Evolutionary conservation across 495 filamentous ascomycete genomes (phyloP).

Genomic region (Penicillium salamii): DNA sequence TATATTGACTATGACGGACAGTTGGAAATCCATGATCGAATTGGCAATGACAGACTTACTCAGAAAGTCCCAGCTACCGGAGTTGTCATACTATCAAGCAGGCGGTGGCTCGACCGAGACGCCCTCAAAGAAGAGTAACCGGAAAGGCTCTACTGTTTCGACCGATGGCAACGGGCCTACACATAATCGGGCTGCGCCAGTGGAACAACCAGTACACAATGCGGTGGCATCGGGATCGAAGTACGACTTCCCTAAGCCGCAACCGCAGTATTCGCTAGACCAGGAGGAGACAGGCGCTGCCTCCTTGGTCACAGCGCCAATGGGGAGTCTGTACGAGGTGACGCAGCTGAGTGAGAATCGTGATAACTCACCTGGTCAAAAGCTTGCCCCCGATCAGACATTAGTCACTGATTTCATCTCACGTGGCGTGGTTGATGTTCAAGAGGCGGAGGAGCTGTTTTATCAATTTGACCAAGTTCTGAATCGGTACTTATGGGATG

Average conservation of each 20-base stretch:
- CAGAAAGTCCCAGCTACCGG: conserved; percentile 43
- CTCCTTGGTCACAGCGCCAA: conserved; percentile 53
- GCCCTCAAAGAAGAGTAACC: conserved; percentile 32
- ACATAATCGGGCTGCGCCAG: conserved; percentile 16
- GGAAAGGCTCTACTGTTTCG: conserved; percentile 41
- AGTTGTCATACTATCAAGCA: conserved; percentile 45
- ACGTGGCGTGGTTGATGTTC: conserved; percentile 41
- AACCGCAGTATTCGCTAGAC: conserved; percentile 41
- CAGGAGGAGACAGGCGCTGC: conserved; percentile 40
- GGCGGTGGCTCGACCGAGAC: conserved; percentile 34
- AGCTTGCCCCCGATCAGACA: conserved; percentile 35
- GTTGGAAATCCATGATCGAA: conserved; percentile 48
- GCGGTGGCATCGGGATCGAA: conserved; percentile 17
- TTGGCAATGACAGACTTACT: conserved; percentile 46
- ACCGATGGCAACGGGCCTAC: conserved; percentile 28
- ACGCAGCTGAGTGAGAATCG: conserved; percentile 52
- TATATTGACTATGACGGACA: conserved; percentile 13
- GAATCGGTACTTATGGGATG: conserved; percentile 55
- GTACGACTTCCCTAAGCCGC: conserved; percentile 24
- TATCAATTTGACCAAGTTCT: conserved; percentile 50
- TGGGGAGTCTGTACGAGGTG: conserved; percentile 60
- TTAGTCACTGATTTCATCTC: conserved; percentile 54
- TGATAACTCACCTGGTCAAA: conserved; percentile 34
- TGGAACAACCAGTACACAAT: conserved; percentile 9
- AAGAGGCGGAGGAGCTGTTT: conserved; percentile 51